A percentile compares a stretch with the other conserved stretches of the same genome.
phyloP scores from a whole-genome alignment of 2,329 filamentous ascomycete species.

The Chaetomium strumarium region DNA sequence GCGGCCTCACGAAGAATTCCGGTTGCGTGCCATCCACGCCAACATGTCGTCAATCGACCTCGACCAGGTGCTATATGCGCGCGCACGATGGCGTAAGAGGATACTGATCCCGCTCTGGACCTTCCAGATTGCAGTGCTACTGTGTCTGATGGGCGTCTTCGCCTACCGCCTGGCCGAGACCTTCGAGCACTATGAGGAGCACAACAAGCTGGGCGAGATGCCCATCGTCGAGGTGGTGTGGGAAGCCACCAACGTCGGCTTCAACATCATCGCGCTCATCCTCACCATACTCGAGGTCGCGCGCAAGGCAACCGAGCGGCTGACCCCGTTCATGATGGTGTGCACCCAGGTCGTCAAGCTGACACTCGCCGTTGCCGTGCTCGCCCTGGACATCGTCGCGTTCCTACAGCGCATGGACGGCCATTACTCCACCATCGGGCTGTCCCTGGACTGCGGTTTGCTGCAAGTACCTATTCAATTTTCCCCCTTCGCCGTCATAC shows the following conservation, averaged over 20 bases:
- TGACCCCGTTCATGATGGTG: slow-evolving; percentile 51
- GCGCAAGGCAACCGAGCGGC: slow-evolving; percentile 41
- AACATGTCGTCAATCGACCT: slow-evolving; percentile 32
- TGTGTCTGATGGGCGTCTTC: slow-evolving; percentile 46
- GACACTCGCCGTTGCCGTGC: slow-evolving; percentile 39
- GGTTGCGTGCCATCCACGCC: neutral
- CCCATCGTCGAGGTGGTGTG: slow-evolving; percentile 48
- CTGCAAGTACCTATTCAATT: slow-evolving; percentile 36
- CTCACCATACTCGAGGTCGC: slow-evolving; percentile 44
- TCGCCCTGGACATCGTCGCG: slow-evolving; percentile 48
- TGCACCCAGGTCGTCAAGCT: slow-evolving; percentile 47
- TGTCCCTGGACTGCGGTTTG: slow-evolving; percentile 43
- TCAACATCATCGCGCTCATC: slow-evolving; percentile 42
- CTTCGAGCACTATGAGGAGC: slow-evolving; percentile 37
- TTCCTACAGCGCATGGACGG: slow-evolving; percentile 40
- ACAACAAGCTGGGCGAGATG: slow-evolving; percentile 34
- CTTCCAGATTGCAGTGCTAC: slow-evolving; percentile 41
- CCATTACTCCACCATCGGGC: slow-evolving; percentile 43
- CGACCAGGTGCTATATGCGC: slow-evolving; percentile 47
- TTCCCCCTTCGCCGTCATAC: neutral
- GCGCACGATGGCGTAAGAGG: slow-evolving; percentile 45
- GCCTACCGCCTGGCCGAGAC: slow-evolving; percentile 47
- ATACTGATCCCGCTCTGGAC: slow-evolving; percentile 47
- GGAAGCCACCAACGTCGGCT: slow-evolving; percentile 46
- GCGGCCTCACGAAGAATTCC: neutral